A percentile compares a stretch with the other conserved stretches of the same genome.
Conservation (phyloP, 257 asterid species). For the Ehretia macrophylla region DNA sequence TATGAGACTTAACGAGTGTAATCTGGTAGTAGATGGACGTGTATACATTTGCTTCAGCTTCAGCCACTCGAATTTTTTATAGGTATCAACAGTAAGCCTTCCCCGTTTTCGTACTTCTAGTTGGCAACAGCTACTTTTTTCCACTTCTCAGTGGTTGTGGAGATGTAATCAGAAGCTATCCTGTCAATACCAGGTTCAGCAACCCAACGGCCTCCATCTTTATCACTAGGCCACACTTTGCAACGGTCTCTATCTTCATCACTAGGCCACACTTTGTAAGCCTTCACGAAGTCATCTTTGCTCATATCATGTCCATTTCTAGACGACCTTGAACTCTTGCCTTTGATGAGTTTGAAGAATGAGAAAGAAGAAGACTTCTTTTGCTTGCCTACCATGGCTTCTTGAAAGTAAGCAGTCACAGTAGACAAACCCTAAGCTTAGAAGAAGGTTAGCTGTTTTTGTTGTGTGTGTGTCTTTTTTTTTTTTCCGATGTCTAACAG, state of each 20-base stretch:
- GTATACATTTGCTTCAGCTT: no score
- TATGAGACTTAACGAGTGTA: no score
- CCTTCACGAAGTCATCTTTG: slow-evolving; percentile 48
- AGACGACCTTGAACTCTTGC: slow-evolving; percentile 22
- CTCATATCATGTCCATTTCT: slow-evolving; percentile 6
- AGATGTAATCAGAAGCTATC: slow-evolving; percentile 56
- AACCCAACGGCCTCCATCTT: slow-evolving; percentile 75
- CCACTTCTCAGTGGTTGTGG: slow-evolving; percentile 48
- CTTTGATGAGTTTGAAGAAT: slow-evolving; percentile 44
- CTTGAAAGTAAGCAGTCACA: no score
- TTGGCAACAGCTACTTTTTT: slow-evolving; percentile 25
- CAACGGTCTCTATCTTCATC: slow-evolving; percentile 72
- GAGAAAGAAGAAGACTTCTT: slow-evolving; percentile 46
- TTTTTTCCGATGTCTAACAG: slow-evolving; percentile 15
- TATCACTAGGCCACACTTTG: slow-evolving; percentile 76
- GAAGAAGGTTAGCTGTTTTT: slow-evolving; percentile 3
- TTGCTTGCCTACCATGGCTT: slow-evolving; percentile 52
- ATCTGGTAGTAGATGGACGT: no score
- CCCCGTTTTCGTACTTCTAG: no score
- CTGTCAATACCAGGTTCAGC: slow-evolving; percentile 76
- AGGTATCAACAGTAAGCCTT: no score
- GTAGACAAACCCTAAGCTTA: no score
- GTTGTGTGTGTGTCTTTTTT: slow-evolving; percentile 2
- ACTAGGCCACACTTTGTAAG: slow-evolving; percentile 72
- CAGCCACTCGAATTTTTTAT: no score